A percentile compares a stretch with the other conserved stretches of the same genome.
These are phyloP conservation scores for Wallacemonas sp. DNA, from an alignment of 208 protist species.

Conservation along the genomic window DNA sequence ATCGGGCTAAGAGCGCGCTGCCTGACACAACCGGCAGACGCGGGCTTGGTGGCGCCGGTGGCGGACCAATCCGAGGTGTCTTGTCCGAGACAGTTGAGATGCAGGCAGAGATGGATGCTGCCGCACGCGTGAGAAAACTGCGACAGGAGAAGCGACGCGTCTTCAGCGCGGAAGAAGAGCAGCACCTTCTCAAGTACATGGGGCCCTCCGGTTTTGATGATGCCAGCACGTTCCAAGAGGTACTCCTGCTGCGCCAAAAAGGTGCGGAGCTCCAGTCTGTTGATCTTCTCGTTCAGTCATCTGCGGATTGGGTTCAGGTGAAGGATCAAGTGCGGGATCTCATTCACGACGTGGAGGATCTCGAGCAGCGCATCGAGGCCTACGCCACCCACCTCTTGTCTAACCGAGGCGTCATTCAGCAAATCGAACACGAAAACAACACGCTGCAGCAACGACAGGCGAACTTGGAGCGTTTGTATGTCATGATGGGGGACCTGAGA, in stretches of 20 bases:
- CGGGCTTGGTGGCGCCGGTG: conserved; percentile 8
- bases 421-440: conserved; percentile 87
- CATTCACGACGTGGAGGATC: conserved; percentile 65
- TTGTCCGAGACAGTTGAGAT: conserved; percentile 61
- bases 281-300: conserved; percentile 57
- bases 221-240: conserved; percentile 62
- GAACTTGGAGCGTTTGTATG: conserved; percentile 72
- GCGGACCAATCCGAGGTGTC: conserved; percentile 47
- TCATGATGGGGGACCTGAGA: conserved; percentile 60
- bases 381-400: conserved; percentile 77
- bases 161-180: conserved; percentile 73
- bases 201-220: conserved; percentile 71
- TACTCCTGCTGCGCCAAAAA: conserved; percentile 69
- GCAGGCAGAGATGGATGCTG: conserved; percentile 65
- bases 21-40: not conserved
- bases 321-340: conserved; percentile 58
- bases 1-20: conserved; percentile 41
- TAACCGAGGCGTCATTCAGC: conserved; percentile 74
- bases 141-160: conserved; percentile 61
- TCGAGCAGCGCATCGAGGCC: conserved; percentile 74
- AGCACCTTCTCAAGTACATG: conserved; percentile 68
- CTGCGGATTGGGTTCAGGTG: conserved; percentile 48
- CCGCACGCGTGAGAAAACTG: conserved; percentile 69
- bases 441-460: conserved; percentile 73
- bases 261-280: conserved; percentile 72